phyloP scores from a whole-genome alignment of 2,329 filamentous ascomycete genomes.

The Claviceps sorghi region DNA sequence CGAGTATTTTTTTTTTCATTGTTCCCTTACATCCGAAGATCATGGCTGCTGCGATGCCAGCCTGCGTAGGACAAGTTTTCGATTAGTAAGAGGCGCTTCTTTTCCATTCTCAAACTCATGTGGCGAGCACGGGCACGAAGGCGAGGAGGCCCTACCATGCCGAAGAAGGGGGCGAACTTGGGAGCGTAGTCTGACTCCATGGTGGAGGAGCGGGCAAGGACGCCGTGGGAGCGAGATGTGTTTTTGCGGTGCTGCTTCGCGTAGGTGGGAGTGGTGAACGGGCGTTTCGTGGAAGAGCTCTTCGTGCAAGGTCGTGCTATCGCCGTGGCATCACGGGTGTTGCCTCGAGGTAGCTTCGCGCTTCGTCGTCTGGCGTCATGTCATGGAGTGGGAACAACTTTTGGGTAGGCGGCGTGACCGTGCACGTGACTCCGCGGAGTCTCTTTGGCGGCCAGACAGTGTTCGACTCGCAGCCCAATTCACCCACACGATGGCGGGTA shows the following conservation, averaged over 20 bases:
- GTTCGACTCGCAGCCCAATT: too few relatives aligned
- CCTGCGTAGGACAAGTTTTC: conserved; percentile 28
- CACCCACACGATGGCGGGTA: too few relatives aligned
- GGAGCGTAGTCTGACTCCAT: conserved; percentile 53
- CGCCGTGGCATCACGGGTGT: conserved; percentile 1
- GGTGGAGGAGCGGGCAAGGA: conserved; percentile 11
- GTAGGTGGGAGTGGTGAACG: not conserved
- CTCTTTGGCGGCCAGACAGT: not conserved
- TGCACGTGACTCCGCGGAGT: not conserved
- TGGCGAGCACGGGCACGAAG: not conserved
- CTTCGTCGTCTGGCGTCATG: not conserved
- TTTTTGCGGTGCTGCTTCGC: not conserved
- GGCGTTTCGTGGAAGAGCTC: not conserved
- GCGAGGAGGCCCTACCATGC: conserved; percentile 51
- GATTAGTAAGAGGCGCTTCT: conserved; percentile 3
- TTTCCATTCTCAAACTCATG: not conserved
- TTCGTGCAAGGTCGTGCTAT: not conserved
- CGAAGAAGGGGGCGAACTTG: conserved; percentile 76
- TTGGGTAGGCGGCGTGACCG: not conserved
- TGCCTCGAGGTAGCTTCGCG: not conserved
- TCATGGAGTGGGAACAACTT: not conserved
- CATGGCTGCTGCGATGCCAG: conserved; percentile 68
- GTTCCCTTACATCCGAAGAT: conserved; percentile 59
- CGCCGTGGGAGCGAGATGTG: not conserved
- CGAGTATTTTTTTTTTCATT: not conserved